These are phyloP conservation scores for Odontarrhena argentea DNA, from an alignment of 345 rosid genomes.

Conservation along the genomic window DNA sequence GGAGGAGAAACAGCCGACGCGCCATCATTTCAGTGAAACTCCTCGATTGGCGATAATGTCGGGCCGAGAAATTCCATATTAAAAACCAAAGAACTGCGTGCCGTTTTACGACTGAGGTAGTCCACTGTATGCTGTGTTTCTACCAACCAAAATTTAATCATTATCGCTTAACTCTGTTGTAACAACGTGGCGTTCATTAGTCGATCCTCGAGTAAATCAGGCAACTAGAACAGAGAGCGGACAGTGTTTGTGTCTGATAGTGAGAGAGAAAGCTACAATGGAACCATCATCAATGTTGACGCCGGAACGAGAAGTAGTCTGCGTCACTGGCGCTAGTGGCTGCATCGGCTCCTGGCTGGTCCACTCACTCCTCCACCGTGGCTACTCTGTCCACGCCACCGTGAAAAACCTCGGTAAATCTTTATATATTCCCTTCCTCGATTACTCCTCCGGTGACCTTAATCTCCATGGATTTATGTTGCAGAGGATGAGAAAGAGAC, in stretches of 20 bases:
- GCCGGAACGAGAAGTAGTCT: conserved; percentile 54
- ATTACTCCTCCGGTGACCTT: neutral
- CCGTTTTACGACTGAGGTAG: conserved; percentile 1
- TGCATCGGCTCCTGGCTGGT: conserved; percentile 92
- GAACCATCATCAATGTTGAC: conserved; percentile 45
- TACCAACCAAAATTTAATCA: neutral
- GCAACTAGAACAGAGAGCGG: neutral
- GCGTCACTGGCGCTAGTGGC: conserved; percentile 96
- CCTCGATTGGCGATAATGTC: conserved; percentile 7
- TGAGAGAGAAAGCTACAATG: conserved; percentile 1
- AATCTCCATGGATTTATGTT: conserved; percentile 15
- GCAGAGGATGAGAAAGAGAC: conserved; percentile 80
- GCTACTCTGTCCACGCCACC: conserved; percentile 85
- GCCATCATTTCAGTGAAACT: conserved; percentile 29
- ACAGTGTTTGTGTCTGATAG: conserved; percentile 25
- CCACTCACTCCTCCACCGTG: conserved; percentile 70
- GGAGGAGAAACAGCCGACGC: conserved; percentile 31
- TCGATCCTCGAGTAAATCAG: conserved; percentile 6
- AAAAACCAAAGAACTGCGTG: conserved; percentile 3
- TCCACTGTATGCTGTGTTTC: conserved; percentile 6
- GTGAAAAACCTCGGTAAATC: conserved; percentile 68
- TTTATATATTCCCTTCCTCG: neutral
- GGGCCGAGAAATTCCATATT: conserved; percentile 5
- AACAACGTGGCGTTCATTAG: conserved; percentile 26
- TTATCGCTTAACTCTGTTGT: neutral